These are phyloP conservation scores for Hanseniaspora occidentalis DNA, from an alignment of 805 yeast species.

Conservation along the genomic window DNA sequence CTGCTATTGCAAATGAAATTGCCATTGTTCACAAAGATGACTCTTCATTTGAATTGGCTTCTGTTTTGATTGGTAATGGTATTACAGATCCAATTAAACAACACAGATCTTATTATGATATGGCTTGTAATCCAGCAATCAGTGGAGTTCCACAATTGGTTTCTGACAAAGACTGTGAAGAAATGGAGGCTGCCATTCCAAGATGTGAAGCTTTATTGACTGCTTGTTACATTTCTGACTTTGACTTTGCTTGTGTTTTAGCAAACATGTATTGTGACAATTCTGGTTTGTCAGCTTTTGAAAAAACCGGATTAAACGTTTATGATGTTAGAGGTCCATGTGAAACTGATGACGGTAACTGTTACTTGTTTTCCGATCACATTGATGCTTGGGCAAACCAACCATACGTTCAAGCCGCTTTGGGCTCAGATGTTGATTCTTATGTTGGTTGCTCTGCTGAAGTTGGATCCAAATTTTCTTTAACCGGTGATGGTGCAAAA, in stretches of 20 bases:
- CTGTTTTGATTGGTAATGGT: slow-evolving; percentile 87
- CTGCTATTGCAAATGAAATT: slow-evolving; percentile 50
- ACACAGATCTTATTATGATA: slow-evolving; percentile 70
- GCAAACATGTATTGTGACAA: slow-evolving; percentile 73
- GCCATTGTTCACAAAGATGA: slow-evolving; percentile 27
- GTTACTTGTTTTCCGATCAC: slow-evolving; percentile 62
- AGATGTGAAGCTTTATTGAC: slow-evolving; percentile 52
- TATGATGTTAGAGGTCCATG: slow-evolving; percentile 78
- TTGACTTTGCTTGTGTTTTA: slow-evolving; percentile 69
- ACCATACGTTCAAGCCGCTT: slow-evolving; percentile 55
- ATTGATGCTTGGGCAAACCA: slow-evolving; percentile 64
- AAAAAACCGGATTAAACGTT: slow-evolving; percentile 68
- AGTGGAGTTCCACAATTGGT: slow-evolving; percentile 67
- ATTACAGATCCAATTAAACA: slow-evolving; percentile 76
- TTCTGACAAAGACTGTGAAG: slow-evolving; percentile 52
- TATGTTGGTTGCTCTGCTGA: slow-evolving; percentile 58
- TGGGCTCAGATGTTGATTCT: slow-evolving; percentile 74
- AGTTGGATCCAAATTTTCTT: slow-evolving; percentile 53
- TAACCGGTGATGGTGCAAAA: slow-evolving; percentile 75
- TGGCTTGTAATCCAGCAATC: slow-evolving; percentile 68
- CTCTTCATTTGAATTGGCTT: slow-evolving; percentile 51
- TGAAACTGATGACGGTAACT: slow-evolving; percentile 51
- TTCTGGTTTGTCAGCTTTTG: slow-evolving; percentile 54
- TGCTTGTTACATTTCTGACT: slow-evolving; percentile 49
- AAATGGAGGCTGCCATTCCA: slow-evolving; percentile 49